Percentiles rank a stretch among this genome's conserved stretches.
phyloP scores from a whole-genome alignment of 495 filamentous ascomycete genomes.

The Corynascus novoguineensis region DNA sequence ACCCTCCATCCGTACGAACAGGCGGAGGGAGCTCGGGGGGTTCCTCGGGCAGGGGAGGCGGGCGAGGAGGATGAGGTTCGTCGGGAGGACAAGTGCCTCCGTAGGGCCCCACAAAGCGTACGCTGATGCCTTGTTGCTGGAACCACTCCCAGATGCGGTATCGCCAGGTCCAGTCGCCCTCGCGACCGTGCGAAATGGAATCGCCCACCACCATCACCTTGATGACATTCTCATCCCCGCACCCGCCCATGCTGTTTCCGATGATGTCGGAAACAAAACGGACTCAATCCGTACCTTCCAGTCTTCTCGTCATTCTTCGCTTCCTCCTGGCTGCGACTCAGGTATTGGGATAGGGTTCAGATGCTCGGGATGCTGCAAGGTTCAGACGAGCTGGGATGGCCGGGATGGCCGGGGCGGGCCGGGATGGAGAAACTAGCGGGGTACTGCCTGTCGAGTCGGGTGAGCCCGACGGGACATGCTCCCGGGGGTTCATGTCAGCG shows the following conservation, averaged over 20 bases:
- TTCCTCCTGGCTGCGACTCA: too few relatives aligned
- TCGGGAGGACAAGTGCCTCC: slow-evolving; percentile 27
- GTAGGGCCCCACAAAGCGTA: slow-evolving; percentile 33
- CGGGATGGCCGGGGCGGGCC: too few relatives aligned
- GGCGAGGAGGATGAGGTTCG: slow-evolving; percentile 17
- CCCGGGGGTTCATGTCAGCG: too few relatives aligned
- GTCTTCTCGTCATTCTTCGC: too few relatives aligned
- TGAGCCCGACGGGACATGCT: too few relatives aligned
- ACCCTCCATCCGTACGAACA: slow-evolving; percentile 21
- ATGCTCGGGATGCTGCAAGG: too few relatives aligned
- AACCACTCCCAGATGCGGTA: slow-evolving; percentile 37
- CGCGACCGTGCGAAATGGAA: slow-evolving; percentile 37
- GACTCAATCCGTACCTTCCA: not conserved
- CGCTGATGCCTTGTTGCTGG: slow-evolving; percentile 11
- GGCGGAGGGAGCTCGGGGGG: slow-evolving; percentile 4
- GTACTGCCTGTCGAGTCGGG: too few relatives aligned
- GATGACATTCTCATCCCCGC: not conserved
- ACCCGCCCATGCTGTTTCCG: not conserved
- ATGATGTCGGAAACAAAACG: not conserved
- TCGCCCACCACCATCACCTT: slow-evolving; percentile 35
- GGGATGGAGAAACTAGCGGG: too few relatives aligned
- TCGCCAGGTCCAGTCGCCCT: slow-evolving; percentile 37
- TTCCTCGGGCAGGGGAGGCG: slow-evolving; percentile 15
- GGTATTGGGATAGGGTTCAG: too few relatives aligned
- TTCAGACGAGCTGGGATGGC: too few relatives aligned